These are phyloP conservation scores for Calonectria naviculata DNA, from an alignment of 2,329 filamentous ascomycete genomes.

Conservation along the genomic window DNA sequence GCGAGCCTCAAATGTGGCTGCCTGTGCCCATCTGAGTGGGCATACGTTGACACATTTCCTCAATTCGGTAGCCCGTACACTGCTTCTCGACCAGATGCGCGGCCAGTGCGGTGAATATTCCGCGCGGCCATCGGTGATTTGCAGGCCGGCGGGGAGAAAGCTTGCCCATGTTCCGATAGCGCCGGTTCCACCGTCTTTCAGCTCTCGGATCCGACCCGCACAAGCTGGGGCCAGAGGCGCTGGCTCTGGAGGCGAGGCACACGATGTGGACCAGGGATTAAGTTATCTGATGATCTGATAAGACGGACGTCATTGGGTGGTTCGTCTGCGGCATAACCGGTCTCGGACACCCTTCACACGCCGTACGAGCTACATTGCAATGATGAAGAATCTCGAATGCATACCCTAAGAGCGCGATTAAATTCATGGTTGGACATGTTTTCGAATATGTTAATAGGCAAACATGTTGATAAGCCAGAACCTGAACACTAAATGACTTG, in stretches of 20 bases:
- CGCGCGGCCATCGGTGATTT: background rate
- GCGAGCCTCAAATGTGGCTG: background rate
- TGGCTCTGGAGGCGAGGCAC: background rate
- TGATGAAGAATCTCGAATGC: background rate
- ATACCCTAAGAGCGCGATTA: no score
- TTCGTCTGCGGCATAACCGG: background rate
- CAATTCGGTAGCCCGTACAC: background rate
- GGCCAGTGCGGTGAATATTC: background rate
- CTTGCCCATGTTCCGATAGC: background rate
- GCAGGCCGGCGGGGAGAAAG: background rate
- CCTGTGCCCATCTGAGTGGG: background rate
- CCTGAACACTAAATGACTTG: background rate
- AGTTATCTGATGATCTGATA: constrained; percentile 51
- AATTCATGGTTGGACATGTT: background rate
- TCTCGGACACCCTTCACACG: background rate
- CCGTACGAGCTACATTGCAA: background rate
- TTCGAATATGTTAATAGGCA: background rate
- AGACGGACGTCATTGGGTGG: constrained; percentile 12
- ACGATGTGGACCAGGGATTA: constrained; percentile 16
- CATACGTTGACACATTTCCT: background rate
- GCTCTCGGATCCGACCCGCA: background rate
- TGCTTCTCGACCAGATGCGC: background rate
- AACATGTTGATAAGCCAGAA: background rate
- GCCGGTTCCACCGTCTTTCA: background rate
- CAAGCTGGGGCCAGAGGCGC: background rate